phyloP scores from a whole-genome alignment of 495 filamentous ascomycete species.

The Patellaria atrata region DNA sequence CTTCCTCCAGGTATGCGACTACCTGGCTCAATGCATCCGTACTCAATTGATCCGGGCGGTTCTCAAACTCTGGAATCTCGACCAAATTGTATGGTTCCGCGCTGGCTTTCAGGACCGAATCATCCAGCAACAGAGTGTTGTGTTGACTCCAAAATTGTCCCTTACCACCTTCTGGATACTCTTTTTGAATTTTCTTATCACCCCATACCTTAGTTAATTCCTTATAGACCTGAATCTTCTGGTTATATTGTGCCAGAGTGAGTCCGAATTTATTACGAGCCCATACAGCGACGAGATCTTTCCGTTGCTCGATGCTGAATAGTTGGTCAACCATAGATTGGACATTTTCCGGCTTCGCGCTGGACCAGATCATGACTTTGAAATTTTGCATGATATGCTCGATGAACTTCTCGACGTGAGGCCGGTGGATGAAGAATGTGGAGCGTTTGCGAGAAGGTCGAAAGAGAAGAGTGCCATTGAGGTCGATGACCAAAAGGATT shows the following conservation, averaged over 20 bases:
- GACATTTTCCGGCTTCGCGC: slow-evolving; percentile 59
- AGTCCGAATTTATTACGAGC: slow-evolving; percentile 67
- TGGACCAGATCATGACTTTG: slow-evolving; percentile 82
- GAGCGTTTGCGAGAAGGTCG: slow-evolving; percentile 40
- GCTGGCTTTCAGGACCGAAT: slow-evolving; percentile 60
- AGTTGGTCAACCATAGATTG: slow-evolving; percentile 40
- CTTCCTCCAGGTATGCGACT: slow-evolving; percentile 28
- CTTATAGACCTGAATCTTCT: slow-evolving; percentile 82
- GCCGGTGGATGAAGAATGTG: slow-evolving; percentile 43
- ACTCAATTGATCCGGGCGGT: slow-evolving; percentile 13
- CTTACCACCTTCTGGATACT: slow-evolving; percentile 31
- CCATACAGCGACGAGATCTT: slow-evolving; percentile 55
- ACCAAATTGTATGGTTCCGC: slow-evolving; percentile 76
- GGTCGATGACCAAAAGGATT: slow-evolving; percentile 72
- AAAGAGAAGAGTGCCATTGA: slow-evolving; percentile 79
- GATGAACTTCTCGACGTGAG: slow-evolving; percentile 50
- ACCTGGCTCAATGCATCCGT: slow-evolving; percentile 26
- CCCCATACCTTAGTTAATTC: slow-evolving; percentile 58
- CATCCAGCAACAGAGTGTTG: slow-evolving; percentile 88
- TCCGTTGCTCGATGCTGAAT: slow-evolving; percentile 31
- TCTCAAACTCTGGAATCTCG: slow-evolving; percentile 58
- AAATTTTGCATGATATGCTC: slow-evolving; percentile 44
- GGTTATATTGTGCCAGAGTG: slow-evolving; percentile 41
- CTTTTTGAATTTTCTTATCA: slow-evolving; percentile 34
- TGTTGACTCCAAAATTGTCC: slow-evolving; percentile 49